Evolutionary conservation across 306 rosid species (phyloP).

Genomic region (Clitoria ternatea): DNA sequence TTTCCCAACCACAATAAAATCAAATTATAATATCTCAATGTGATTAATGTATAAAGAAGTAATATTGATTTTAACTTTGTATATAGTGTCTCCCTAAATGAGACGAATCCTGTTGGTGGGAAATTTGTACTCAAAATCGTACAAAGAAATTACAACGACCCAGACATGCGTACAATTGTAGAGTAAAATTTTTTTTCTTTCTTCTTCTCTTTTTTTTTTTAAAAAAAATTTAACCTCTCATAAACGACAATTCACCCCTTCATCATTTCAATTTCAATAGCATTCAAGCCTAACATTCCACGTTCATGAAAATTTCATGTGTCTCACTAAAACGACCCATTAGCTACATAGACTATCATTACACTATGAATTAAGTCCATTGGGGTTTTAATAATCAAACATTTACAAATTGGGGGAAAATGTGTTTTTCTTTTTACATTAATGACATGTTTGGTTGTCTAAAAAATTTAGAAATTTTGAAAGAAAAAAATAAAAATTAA

Average conservation of each 20-base stretch:
- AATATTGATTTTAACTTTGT: conserved; percentile 12
- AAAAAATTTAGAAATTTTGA: too few relatives aligned
- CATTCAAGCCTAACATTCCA: conserved; percentile 12
- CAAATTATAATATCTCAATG: too few relatives aligned
- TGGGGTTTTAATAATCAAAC: background rate
- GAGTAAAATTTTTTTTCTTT: too few relatives aligned
- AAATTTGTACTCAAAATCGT: conserved; percentile 26
- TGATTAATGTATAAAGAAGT: background rate
- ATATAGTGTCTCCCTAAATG: background rate
- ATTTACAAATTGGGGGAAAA: too few relatives aligned
- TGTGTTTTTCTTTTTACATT: too few relatives aligned
- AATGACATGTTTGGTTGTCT: too few relatives aligned
- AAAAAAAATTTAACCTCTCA: too few relatives aligned
- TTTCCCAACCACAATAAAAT: too few relatives aligned
- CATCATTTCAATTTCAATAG: conserved; percentile 21
- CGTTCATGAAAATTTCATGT: background rate
- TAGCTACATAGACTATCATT: background rate
- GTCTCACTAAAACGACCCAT: background rate
- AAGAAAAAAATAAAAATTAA: too few relatives aligned
- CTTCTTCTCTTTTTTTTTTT: conserved; percentile 14
- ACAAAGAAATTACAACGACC: conserved; percentile 38
- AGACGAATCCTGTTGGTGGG: conserved; percentile 1
- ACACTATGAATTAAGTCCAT: background rate
- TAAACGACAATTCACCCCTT: conserved; percentile 2
- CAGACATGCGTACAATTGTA: conserved; percentile 31